phyloP scores from a whole-genome alignment of 2,329 filamentous ascomycete species.

The Talaromyces sp. region DNA sequence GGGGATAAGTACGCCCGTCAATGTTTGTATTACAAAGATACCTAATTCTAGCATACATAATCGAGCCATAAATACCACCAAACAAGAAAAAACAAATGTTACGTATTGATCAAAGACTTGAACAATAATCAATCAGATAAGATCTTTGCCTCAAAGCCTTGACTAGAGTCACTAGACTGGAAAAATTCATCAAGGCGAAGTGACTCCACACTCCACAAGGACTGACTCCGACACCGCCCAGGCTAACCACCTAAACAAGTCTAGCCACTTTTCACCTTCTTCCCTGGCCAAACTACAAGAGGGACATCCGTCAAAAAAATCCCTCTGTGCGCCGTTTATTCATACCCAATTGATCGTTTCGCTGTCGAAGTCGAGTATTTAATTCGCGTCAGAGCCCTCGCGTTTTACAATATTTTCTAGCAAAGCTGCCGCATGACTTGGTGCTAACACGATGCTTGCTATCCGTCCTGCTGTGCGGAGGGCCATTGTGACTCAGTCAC shows the following conservation, averaged over 20 bases:
- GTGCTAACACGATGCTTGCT: slow-evolving; percentile 41
- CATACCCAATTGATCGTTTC: slow-evolving; percentile 10
- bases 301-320: not conserved
- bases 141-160: not conserved
- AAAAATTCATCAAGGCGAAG: not conserved
- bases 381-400: not conserved
- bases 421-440: slow-evolving; percentile 41
- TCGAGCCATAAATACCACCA: not conserved
- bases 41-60: not conserved
- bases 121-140: slow-evolving; percentile 1
- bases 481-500: slow-evolving; percentile 40
- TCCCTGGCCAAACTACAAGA: not conserved
- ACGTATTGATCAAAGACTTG: not conserved
- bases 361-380: not conserved
- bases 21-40: not conserved
- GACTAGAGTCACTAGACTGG: not conserved
- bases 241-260: not conserved
- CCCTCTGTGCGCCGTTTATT: slow-evolving; percentile 9
- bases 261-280: slow-evolving; percentile 1
- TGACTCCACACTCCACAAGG: not conserved
- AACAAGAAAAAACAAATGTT: not conserved
- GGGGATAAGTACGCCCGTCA: not conserved
- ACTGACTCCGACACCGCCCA: slow-evolving; percentile 1
- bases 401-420: not conserved
- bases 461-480: slow-evolving; percentile 45